Evolutionary conservation across 768 basidiomycete species (phyloP), one percentile per base, ranked within the genome.

Genomic region (Suillus weaverae): DNA sequence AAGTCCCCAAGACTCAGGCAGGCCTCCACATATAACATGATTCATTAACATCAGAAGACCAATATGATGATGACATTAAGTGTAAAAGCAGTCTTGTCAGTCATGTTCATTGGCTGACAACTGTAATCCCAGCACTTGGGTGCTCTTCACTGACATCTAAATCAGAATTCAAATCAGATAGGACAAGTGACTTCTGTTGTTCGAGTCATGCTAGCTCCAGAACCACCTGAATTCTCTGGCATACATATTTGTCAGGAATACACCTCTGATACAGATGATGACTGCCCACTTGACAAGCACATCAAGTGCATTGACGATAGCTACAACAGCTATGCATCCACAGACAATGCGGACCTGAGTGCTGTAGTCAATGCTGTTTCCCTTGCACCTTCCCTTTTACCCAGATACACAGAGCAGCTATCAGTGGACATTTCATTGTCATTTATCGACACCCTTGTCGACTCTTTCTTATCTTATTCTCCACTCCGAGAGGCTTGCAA

Each of bases 391-490:
- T 80, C 78, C 10, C 64, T 80, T 7, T 70, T 81, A 7, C 83
- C 84, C 0, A 68, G 76, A 9, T 81, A 85, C 62, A 84, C 82
- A 7, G 84, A 85, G 66, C 75, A 71, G 11, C 71, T 80, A 39
- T 72, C 74, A 5, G 69, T 71, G 20, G 68, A 71, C 44, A 71
- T 76, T 60, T 73, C 68, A 4, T 22, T 67, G 20, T 74, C 70
- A 6, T 60, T 72, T 16, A 67, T 74, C 2, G 82, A 86, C 65
- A 71, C 76, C 4, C 41, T 79, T 4, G 70, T 90, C 0, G 80
- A 85, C 22, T 72, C 77, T 1, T 84, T 90, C 60, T 85, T 88
- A 0, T 78, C 84, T 61, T 90, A 89, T 66, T 73, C 77, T 4
- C 86, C 88, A 63, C 75, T 91, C 41, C 79, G 81, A 46, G 77